Conservation (phyloP, 129 eudicot species). For the Dittrichia graveolens region DNA sequence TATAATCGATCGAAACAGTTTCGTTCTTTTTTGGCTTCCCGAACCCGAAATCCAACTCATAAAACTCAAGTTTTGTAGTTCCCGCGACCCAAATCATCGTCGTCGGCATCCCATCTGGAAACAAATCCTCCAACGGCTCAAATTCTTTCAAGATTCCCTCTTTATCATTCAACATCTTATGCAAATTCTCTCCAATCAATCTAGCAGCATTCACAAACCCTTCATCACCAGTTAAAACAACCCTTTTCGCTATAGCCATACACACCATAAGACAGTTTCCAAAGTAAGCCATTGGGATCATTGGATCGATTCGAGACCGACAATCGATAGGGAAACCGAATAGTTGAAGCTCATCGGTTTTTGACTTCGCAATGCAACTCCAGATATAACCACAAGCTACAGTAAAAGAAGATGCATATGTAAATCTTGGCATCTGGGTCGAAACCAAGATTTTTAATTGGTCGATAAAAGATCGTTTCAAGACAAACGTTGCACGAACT, state of each 20-base stretch:
- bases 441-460: not conserved
- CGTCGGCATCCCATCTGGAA: slow-evolving; percentile 7
- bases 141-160: slow-evolving; percentile 19
- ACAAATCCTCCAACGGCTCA: not conserved
- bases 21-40: slow-evolving; percentile 27
- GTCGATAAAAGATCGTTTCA: not conserved
- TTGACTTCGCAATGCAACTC: slow-evolving; percentile 36
- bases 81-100: slow-evolving; percentile 19
- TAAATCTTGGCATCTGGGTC: not conserved
- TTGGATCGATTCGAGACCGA: slow-evolving; percentile 25
- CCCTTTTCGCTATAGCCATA: slow-evolving; percentile 7
- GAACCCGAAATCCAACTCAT: slow-evolving; percentile 30
- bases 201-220: not conserved
- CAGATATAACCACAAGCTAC: slow-evolving; percentile 37
- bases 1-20: slow-evolving; percentile 24
- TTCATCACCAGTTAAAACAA: not conserved
- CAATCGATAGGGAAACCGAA: slow-evolving; percentile 3
- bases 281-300: slow-evolving; percentile 17
- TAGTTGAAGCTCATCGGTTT: slow-evolving; percentile 8
- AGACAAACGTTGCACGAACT: slow-evolving; percentile 36
- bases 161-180: not conserved
- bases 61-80: slow-evolving; percentile 14
- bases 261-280: slow-evolving; percentile 25
- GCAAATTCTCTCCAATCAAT: slow-evolving; percentile 20
- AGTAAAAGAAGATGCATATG: slow-evolving; percentile 38